Evolutionary conservation across 352 stramenopile species (phyloP), one percentile per base, ranked within the genome.

Genomic region (Phytopythium boreale): DNA sequence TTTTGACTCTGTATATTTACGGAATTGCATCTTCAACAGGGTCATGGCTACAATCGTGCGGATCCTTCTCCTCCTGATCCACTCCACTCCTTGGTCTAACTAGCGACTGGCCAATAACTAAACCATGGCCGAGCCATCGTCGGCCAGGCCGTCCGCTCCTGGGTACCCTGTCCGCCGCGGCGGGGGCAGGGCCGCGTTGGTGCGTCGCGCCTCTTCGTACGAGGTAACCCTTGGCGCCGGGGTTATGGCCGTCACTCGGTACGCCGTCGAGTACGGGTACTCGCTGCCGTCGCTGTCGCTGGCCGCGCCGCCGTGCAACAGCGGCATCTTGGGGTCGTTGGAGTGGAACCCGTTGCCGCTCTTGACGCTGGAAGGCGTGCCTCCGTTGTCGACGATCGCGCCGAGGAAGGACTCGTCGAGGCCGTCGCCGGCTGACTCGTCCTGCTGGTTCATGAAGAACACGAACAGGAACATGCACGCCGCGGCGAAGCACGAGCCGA

Each of bases 401-500:
- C 67, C 68, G 1, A 80, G 47, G 24, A 70, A 75, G 12, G 63
- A 41, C 17, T 76, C 60, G 59, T 74, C 63, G 27, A 63, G 43
- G 10, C 24, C 50, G 26, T 46, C 61, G 53, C 6, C 51, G 63
- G n/a, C n/a, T n/a, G 64, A 22, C 44, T 88, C 80, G 62, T 89
- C 77, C 63, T 92, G 81, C 63, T 90, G 81, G 69, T 93, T 90
- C 53, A 93, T 81, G 59, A 84, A 78, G 73, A 90, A 92, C 26
- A 92, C 84, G 63, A 90, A 88, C 15, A 93, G 74, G 62, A 93
- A 89, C 79, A 92, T 89, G 59, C 72, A 80, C 37, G 82, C 84
- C 4, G 82, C 84, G 4, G 84, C 84, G 62, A 90, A 75, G 68
- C 82, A 89, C 64, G 82, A 89, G 56, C 79, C 78, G 31, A 90